Base-by-base conservation (phyloP, 805 yeast genomes). In the Zygosaccharomyces rouxii region DNA sequence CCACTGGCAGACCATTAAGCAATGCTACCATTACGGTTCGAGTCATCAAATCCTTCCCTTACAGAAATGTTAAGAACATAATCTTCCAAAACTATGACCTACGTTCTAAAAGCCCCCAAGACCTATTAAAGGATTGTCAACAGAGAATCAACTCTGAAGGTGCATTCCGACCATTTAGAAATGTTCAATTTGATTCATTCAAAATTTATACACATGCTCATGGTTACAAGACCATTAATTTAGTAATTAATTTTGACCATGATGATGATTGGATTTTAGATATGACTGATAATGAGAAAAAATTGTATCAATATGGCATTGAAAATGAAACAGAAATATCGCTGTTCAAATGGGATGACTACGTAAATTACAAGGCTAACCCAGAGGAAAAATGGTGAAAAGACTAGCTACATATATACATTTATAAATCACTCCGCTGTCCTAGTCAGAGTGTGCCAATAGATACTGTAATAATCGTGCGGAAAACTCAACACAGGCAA, bases 201-300 rank as follows among this genome's bases (percentile, higher is more conserved):
- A 94, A 94, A 67, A 76, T 94, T 5, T 94, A 94, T 69, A 86
- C 96, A 25, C 89, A 89, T 63, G 98, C 99, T 0, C 98, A 92
- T 66, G 94, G 95, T 10, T 79, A 96, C 26, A 94, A 94, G 69
- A 87, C 97, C 2, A 85, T 89, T 80, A 89, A 94, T 62, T 74
- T 94, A 55, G 94, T 89, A 41, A 86, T 94, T 53, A 94, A 94
- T 64, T 78, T 94, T 64, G 96, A 88, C 23, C 83, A 90, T 59
- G 87, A 82, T 59, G 68, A 66, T 35, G 84, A 81, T 48, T 86
- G 95, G 89, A 71, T 86, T 4, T 64, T 86, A 47, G 71, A 72
- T 35, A 55, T 67, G 46, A 64, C 58, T 31, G 72, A 72, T 50
- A 38, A 46, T 6, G 64, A 50, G 7, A 77, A 69, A 59, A 71